Evolutionary conservation across 352 stramenopile genomes (phyloP).

Genomic region (Phytophthora chlamydospora): DNA sequence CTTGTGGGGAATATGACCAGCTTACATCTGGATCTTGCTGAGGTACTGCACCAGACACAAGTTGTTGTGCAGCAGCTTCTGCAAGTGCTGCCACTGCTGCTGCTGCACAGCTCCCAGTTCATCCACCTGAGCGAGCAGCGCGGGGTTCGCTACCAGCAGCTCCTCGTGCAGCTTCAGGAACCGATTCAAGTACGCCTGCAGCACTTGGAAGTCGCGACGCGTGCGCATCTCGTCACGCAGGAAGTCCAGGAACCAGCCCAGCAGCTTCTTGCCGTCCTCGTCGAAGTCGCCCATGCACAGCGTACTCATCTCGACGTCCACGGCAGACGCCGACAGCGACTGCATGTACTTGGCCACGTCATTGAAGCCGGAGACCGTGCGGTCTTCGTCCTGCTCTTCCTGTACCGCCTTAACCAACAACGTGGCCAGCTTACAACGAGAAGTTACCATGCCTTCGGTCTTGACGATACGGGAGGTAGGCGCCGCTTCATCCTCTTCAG

Average conservation of each 20-base stretch:
- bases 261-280: slow-evolving; percentile 65
- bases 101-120: slow-evolving; percentile 67
- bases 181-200: slow-evolving; percentile 87
- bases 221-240: slow-evolving; percentile 70
- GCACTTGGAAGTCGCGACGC: slow-evolving; percentile 75
- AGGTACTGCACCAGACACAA: slow-evolving; percentile 89
- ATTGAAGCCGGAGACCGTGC: slow-evolving; percentile 43
- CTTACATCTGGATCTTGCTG: slow-evolving; percentile 90
- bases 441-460: slow-evolving; percentile 69
- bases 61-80: slow-evolving; percentile 86
- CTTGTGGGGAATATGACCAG: slow-evolving; percentile 16
- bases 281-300: slow-evolving; percentile 88
- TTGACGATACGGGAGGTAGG: slow-evolving; percentile 72
- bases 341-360: slow-evolving; percentile 68
- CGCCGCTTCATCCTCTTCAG: slow-evolving; percentile 32
- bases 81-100: slow-evolving; percentile 79
- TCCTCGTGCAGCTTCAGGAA: slow-evolving; percentile 88
- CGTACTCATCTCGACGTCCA: slow-evolving; percentile 85
- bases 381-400: slow-evolving; percentile 16
- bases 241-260: slow-evolving; percentile 72
- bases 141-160: slow-evolving; percentile 61
- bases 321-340: slow-evolving; percentile 71
- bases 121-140: slow-evolving; percentile 62
- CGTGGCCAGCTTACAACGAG: slow-evolving; percentile 73
- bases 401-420: slow-evolving; percentile 52